phyloP scores from a whole-genome alignment of 345 rosid species.

The Gynandropsis gynandra region DNA sequence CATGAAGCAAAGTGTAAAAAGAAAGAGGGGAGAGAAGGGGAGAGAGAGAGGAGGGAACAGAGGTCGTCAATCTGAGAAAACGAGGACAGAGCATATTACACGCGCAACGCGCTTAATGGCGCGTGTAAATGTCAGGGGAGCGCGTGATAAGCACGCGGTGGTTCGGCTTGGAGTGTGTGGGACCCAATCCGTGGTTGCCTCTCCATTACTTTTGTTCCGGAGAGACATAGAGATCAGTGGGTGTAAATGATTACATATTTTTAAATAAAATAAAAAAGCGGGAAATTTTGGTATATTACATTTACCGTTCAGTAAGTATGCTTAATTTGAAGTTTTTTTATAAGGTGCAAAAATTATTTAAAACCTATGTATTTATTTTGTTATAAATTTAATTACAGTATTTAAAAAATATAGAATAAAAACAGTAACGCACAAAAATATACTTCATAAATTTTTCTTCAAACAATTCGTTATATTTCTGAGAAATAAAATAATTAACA shows the following conservation, averaged over 20 bases:
- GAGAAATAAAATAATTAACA: too few relatives aligned
- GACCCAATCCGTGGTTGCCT: conserved; percentile 33
- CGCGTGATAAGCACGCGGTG: background rate
- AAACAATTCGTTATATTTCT: too few relatives aligned
- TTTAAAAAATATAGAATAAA: too few relatives aligned
- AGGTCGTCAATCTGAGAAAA: conserved; percentile 30
- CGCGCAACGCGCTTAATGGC: conserved; percentile 16
- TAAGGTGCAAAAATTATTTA: too few relatives aligned
- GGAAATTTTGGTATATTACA: conserved; percentile 13
- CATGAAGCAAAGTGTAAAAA: background rate
- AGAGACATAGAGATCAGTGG: conserved; percentile 31
- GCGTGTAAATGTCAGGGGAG: conserved; percentile 6
- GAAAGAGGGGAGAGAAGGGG: background rate
- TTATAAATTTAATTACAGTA: too few relatives aligned
- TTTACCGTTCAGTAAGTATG: conserved; percentile 21
- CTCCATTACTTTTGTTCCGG: conserved; percentile 33
- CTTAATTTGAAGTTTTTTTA: too few relatives aligned
- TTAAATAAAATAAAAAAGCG: conserved; percentile 17
- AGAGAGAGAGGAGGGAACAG: conserved; percentile 29
- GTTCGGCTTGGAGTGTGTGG: conserved; percentile 24
- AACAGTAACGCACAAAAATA: too few relatives aligned
- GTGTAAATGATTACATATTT: conserved; percentile 25
- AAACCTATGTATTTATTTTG: too few relatives aligned
- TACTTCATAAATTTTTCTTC: too few relatives aligned
- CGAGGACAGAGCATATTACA: conserved; percentile 1